Evolutionary conservation across 768 basidiomycete genomes (phyloP).

Genomic region (Exsudoporus frostii): DNA sequence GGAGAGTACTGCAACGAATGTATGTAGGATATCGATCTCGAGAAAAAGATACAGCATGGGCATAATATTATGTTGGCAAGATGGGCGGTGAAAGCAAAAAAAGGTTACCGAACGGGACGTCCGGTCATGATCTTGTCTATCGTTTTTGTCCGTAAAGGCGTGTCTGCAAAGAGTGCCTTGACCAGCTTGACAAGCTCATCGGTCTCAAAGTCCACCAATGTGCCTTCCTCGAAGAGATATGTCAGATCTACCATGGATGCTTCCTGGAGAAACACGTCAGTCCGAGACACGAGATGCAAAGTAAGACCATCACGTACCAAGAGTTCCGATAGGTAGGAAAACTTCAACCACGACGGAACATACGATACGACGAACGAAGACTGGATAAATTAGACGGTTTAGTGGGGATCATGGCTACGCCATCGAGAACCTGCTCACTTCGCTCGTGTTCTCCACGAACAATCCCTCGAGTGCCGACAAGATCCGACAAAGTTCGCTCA

Average conservation of each 20-base stretch:
- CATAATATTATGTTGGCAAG: too few species aligned
- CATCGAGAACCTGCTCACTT: slow-evolving; percentile 38
- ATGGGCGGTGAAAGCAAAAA: background rate
- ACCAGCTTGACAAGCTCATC: slow-evolving; percentile 82
- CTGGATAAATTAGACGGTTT: slow-evolving; percentile 30
- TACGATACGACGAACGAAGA: slow-evolving; percentile 77
- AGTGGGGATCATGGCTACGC: background rate
- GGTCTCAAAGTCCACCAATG: slow-evolving; percentile 84
- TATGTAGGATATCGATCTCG: background rate
- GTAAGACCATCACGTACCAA: slow-evolving; percentile 52
- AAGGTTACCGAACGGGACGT: slow-evolving; percentile 41
- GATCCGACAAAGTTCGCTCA: slow-evolving; percentile 80
- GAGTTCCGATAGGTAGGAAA: slow-evolving; percentile 89
- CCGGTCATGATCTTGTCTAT: slow-evolving; percentile 71
- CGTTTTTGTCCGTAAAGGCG: slow-evolving; percentile 72
- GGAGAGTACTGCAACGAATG: background rate
- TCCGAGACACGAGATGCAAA: background rate
- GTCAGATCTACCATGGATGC: slow-evolving; percentile 90
- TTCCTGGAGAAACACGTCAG: slow-evolving; percentile 50
- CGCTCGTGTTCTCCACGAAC: slow-evolving; percentile 64
- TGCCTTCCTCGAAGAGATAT: slow-evolving; percentile 88
- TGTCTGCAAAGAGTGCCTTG: slow-evolving; percentile 85
- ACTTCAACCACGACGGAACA: slow-evolving; percentile 94
- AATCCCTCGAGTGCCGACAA: slow-evolving; percentile 76
- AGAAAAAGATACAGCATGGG: slow-evolving; percentile 3